phyloP scores from a whole-genome alignment of 768 basidiomycete genomes.

The Tricholoma sp. region DNA sequence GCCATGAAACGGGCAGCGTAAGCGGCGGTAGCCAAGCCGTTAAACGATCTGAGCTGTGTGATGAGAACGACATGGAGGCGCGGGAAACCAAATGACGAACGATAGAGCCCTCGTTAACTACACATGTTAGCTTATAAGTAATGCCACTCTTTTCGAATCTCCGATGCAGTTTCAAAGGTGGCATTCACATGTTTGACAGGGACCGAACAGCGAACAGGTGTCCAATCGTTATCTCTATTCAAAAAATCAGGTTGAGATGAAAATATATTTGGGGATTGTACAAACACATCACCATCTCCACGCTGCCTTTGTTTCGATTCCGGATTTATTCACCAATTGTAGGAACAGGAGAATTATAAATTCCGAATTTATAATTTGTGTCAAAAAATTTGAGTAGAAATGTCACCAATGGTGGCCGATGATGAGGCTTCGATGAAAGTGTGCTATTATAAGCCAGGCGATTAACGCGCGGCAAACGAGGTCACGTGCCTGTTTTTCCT shows the following conservation, averaged over 20 bases:
- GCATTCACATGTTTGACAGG: neutral
- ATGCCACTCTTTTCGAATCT: neutral
- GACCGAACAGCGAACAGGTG: neutral
- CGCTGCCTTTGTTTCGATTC: neutral
- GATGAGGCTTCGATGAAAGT: too few species aligned
- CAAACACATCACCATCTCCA: neutral
- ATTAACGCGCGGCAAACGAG: too few species aligned
- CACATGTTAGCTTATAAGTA: neutral
- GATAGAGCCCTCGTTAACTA: neutral
- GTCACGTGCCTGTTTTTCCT: too few species aligned
- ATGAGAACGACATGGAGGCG: neutral
- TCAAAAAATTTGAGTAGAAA: too few species aligned
- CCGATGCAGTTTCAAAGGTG: neutral
- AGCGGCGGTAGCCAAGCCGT: neutral
- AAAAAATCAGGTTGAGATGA: neutral
- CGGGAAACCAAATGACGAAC: neutral
- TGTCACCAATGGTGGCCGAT: too few species aligned
- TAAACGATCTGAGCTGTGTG: neutral
- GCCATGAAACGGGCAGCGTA: neutral
- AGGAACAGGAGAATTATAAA: too few species aligned
- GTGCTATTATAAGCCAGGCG: too few species aligned
- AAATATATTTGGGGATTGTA: neutral
- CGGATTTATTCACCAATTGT: too few species aligned
- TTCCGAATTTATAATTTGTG: too few species aligned
- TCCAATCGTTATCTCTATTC: neutral